phyloP scores from a whole-genome alignment of 2,329 filamentous ascomycete genomes.

The Elsinoe batatas region DNA sequence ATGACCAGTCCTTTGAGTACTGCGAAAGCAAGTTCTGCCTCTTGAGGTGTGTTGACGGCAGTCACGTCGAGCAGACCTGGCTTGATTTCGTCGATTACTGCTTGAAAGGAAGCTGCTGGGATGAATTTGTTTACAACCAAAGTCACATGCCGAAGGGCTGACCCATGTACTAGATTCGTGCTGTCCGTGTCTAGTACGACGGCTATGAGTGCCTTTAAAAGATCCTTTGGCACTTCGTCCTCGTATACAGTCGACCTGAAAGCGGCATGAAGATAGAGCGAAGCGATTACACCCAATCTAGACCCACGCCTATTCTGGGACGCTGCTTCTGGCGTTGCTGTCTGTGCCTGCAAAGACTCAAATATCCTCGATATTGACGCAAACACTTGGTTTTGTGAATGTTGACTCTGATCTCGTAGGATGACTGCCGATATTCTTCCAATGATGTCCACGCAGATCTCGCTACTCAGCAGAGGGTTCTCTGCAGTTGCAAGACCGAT shows the following conservation, averaged over 20 bases:
- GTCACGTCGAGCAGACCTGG: slow-evolving; percentile 27
- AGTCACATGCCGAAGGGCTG: slow-evolving; percentile 33
- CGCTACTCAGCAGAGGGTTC: slow-evolving; percentile 33
- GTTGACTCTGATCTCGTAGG: slow-evolving; percentile 42
- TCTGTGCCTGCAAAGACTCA: slow-evolving; percentile 7
- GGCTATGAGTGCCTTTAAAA: slow-evolving; percentile 30
- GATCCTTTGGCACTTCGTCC: slow-evolving; percentile 24
- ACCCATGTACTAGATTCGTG: not conserved
- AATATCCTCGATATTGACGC: slow-evolving; percentile 14
- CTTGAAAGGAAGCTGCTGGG: slow-evolving; percentile 26
- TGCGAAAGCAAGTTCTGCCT: slow-evolving; percentile 50
- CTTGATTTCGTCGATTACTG: slow-evolving; percentile 21
- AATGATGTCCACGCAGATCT: slow-evolving; percentile 47
- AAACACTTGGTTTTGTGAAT: slow-evolving; percentile 41
- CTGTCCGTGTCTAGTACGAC: slow-evolving; percentile 20
- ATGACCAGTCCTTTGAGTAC: slow-evolving; percentile 51
- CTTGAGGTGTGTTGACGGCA: slow-evolving; percentile 23
- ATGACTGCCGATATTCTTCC: slow-evolving; percentile 53
- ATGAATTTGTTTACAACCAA: slow-evolving; percentile 42
- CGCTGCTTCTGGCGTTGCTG: slow-evolving; percentile 1
- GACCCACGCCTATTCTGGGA: slow-evolving; percentile 10
- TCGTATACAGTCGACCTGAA: slow-evolving; percentile 29
- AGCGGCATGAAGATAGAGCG: slow-evolving; percentile 48
- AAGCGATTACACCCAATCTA: slow-evolving; percentile 38
- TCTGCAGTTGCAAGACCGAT: slow-evolving; percentile 27